Base-by-base conservation (phyloP, 495 filamentous ascomycete species). In the Aspergillus carlsbadensis region DNA sequence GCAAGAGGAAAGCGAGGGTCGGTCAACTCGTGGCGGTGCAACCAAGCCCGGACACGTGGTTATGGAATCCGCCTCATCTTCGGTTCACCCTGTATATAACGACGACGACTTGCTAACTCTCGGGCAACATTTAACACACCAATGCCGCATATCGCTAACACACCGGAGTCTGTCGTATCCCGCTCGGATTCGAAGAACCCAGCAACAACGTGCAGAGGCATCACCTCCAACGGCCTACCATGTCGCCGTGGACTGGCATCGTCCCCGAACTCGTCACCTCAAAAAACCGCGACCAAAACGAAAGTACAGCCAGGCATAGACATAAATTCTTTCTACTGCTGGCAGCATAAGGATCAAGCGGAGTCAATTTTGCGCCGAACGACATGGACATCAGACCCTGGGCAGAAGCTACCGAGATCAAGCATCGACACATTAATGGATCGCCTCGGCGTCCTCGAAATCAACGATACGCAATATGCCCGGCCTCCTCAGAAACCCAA, bases 271-370 rank as follows among this genome's bases (percentile, higher is more conserved):
- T 59, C 72, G 8, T 78, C 79, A 17, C 58, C 69, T 18, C 62
- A 67, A 45, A 50, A 67, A 31, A 65, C 64, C 1, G 67, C 68
- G 20, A 67, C 64, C 55, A 69, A 73, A 63, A 68, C 75, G 61
- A 70, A 65, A 36, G 56, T 73, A 47, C 65, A 70, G 43, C 62
- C 77, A 45, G 66, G 74, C 14, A 62, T 61, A 54, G 75, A 75
- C 26, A 70, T 73, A 18, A 70, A 80, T 10, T 79, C 79, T 26
- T 84, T 81, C 52, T 98, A 90, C 67, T 98, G 94, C 78, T 95
- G 90, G 87, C 89, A 95, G 65, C 94, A 98, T 71, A 90, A 90
- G 61, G 90, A 95, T 56, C 94, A 98, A 69, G 90, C 90, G 18
- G 70, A 63, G 6, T 60, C 60, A 17, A 44, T 75, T 5, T 54